phyloP scores from a whole-genome alignment of 192 early-diverging fungal species.

The Rhizoclosmatium sp. region DNA sequence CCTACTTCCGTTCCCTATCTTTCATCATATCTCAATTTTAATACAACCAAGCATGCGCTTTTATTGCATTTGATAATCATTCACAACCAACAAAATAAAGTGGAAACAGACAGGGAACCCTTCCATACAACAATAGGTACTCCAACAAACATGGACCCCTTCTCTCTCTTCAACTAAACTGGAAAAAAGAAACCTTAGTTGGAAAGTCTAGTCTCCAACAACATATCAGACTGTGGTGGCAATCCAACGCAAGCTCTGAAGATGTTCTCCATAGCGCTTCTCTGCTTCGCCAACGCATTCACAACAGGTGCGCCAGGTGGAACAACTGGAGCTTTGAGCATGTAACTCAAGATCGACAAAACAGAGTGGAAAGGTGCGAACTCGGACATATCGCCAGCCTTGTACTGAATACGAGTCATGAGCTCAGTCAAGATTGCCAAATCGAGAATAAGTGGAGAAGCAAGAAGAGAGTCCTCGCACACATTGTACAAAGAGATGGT shows the following conservation, averaged over 20 bases:
- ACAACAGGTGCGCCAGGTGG: conserved; percentile 92
- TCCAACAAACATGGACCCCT: too few species aligned
- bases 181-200: too few species aligned
- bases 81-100: too few species aligned
- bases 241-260: conserved; percentile 96
- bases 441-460: conserved; percentile 97
- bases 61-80: too few species aligned
- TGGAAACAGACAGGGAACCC: too few species aligned
- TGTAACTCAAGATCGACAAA: conserved; percentile 88
- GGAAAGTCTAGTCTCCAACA: conserved; percentile 71
- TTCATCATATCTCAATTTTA: too few species aligned
- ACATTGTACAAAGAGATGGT: conserved; percentile 98
- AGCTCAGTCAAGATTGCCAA: conserved; percentile 94
- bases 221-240: conserved; percentile 95
- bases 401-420: conserved; percentile 95
- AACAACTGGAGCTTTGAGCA: conserved; percentile 99
- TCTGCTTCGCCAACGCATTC: conserved; percentile 95
- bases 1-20: too few species aligned
- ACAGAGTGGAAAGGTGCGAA: conserved; percentile 94
- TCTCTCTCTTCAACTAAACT: too few species aligned
- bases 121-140: too few species aligned
- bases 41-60: too few species aligned
- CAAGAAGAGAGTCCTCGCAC: conserved; percentile 98
- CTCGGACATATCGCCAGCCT: conserved; percentile 72
- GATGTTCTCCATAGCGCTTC: conserved; percentile 97